Evolutionary conservation across 2,329 filamentous ascomycete genomes (phyloP), one percentile per base, ranked within the genome.

Genomic region (Ophiostoma himal-ulmi): DNA sequence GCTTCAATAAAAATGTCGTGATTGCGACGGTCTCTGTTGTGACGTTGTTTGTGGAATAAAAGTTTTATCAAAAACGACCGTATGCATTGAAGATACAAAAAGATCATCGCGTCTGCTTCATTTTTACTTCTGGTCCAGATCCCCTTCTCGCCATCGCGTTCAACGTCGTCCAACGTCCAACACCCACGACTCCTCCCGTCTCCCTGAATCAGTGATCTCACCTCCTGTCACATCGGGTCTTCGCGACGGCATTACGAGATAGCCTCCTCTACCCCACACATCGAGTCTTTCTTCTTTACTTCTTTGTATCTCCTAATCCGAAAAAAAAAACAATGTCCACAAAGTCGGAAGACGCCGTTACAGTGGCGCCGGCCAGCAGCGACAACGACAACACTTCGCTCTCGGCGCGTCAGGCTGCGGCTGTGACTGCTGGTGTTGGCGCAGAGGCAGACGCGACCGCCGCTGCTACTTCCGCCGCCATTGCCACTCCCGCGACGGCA

Each of bases 121-220:
- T 30, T 34, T 34, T 36, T 34, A 22, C 13, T 34, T 34, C 52
- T 54, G 52, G 6, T 11, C 11, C 52, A 10, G 57, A 34, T 36
- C 26, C 17, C n/a, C 22, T 34, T 54, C 57, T 34, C 26, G 22
- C 26, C 57, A 62, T 57, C 57, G 57, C 26, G 57, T 62, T 13
- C 57, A 62, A 62, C 57, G 57, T 62, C 57, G 57, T 34, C 57
- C 57, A 34, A 48, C 44, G 44, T 48, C 44, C 44, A 48, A 48
- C 44, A 48, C 44, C 44, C 44, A 48, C 44, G 44, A 30, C 57
- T 5, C 14, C 54, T 14, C n/a, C 54, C 11, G 54, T 60, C 54
- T 60, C 54, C 54, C 54, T 26, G 52, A 36, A 13, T 62, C 57
- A 30, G 57, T 52, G 57, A 34, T 34, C 57, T 62, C 57, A 62